Evolutionary conservation across 2,329 filamentous ascomycete genomes (phyloP), one percentile per base, ranked within the genome.

Genomic region (Pseudogymnoascus sp.): DNA sequence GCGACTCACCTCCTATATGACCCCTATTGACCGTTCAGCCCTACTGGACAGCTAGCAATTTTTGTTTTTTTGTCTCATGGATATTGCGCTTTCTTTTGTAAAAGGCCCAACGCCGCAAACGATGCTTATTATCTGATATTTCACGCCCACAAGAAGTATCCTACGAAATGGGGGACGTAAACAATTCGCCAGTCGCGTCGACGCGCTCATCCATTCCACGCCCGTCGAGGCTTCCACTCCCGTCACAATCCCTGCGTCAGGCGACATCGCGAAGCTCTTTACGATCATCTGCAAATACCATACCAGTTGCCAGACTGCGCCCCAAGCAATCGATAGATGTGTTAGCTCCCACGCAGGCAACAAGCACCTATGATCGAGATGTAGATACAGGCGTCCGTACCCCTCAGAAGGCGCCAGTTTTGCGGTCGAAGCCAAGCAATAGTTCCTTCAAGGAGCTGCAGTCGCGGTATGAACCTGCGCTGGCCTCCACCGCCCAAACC

Each of bases 211-310:
- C 64, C 11, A 75, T 84, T 58, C 81, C 82, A 62, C 76, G 81
- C 47, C 75, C 77, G 43, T 84, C 81, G 20, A 77, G 79, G 65
- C 73, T 85, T 54, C 82, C 82, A 11, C 73, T 83, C 63, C 80
- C 57, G 12, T 38, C 47, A 54, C 47, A 54, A 14, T 54, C 47
- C 7, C 47, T 54, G 28, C 47, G 47, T 18, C 47, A 54, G 11
- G 33, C 47, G 28, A 54, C 47, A 33, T 54, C 47, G 28, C 28
- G 47, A 33, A 54, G 47, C 28, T 54, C 47, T 14, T 35, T 54
- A 54, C 12, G 47, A 54, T 20, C 47, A 35, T 33, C 47, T 14
- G 16, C 28, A 54, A 54, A 35, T 54, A 54, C 28, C 16, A 33
- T 54, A 33, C 47, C 47, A 33, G 47, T 54, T 35, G 47, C n/a